Evolutionary conservation across 345 rosid genomes (phyloP).

Genomic region (Salix koriyanagi): DNA sequence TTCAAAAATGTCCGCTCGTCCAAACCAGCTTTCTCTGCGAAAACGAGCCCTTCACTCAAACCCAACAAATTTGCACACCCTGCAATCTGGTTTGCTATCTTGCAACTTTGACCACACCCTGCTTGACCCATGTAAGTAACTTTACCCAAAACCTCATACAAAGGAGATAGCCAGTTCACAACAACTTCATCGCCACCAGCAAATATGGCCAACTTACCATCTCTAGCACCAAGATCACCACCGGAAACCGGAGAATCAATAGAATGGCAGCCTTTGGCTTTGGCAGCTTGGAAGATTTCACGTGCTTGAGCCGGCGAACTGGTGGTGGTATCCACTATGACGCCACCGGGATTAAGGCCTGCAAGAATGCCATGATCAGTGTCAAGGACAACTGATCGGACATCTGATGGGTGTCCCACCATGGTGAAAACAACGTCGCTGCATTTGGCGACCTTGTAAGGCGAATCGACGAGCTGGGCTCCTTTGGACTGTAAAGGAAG

Average conservation of each 20-base stretch:
- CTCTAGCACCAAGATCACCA: conserved; percentile 66
- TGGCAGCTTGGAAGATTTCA: conserved; percentile 45
- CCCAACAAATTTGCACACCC: conserved; percentile 69
- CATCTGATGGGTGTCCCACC: conserved; percentile 73
- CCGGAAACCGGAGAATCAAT: conserved; percentile 80
- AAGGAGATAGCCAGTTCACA: conserved; percentile 55
- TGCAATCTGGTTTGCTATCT: conserved; percentile 71
- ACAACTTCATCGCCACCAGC: conserved; percentile 61
- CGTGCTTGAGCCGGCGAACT: conserved; percentile 64
- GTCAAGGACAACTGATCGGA: conserved; percentile 54
- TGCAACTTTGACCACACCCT: conserved; percentile 76
- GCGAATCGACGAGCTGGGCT: conserved; percentile 44
- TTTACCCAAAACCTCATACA: conserved; percentile 54
- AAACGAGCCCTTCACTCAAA: conserved; percentile 66
- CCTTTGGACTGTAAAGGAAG: conserved; percentile 51
- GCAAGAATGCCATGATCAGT: conserved; percentile 35
- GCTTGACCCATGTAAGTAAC: conserved; percentile 62
- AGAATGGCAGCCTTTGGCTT: conserved; percentile 50
- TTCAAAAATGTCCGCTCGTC: conserved; percentile 44
- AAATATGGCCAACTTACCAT: conserved; percentile 57
- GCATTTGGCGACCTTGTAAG: conserved; percentile 38
- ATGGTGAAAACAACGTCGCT: conserved; percentile 75
- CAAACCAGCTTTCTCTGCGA: conserved; percentile 62
- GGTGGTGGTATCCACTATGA: conserved; percentile 62
- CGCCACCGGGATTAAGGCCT: conserved; percentile 53